These are phyloP conservation scores for Hebeloma cylindrosporum DNA, from an alignment of 768 basidiomycete species.

Conservation along the genomic window DNA sequence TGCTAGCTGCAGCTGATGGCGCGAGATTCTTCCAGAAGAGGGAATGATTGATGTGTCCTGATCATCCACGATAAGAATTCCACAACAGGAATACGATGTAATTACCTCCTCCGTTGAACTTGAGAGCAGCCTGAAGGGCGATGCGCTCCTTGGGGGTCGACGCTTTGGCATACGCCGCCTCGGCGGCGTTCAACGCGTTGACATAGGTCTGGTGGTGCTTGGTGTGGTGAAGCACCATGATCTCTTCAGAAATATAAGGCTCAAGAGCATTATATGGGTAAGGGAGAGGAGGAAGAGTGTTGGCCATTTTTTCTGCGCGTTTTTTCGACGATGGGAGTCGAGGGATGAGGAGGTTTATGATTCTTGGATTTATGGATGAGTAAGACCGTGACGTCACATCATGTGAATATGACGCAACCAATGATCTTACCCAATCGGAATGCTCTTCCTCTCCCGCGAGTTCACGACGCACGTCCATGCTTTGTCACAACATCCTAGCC, in stretches of 20 bases:
- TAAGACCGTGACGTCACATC: constrained; percentile 15
- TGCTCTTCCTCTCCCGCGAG: too few relatives aligned
- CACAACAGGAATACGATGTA: background rate
- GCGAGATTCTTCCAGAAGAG: constrained; percentile 97
- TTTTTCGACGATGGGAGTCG: constrained; percentile 4
- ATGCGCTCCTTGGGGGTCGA: constrained; percentile 76
- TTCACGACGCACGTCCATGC: too few relatives aligned
- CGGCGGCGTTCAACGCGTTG: constrained; percentile 88
- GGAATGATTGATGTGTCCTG: constrained; percentile 92
- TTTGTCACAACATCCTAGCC: too few relatives aligned
- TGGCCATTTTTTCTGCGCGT: constrained; percentile 32
- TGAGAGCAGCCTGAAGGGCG: constrained; percentile 85
- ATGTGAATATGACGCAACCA: constrained; percentile 6
- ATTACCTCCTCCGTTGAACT: constrained; percentile 94
- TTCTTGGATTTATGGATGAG: constrained; percentile 9
- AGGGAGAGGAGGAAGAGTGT: constrained; percentile 70
- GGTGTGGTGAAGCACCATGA: constrained; percentile 93
- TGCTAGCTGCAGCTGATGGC: constrained; percentile 50
- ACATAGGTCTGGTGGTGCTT: constrained; percentile 98
- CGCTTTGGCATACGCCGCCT: constrained; percentile 69
- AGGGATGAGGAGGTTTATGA: background rate
- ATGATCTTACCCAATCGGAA: background rate
- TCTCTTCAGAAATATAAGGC: constrained; percentile 89
- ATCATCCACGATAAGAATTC: constrained; percentile 21
- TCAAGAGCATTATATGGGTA: constrained; percentile 89